These are phyloP conservation scores for Tetrapisispora iriomotensis DNA, from an alignment of 805 yeast genomes.

Conservation along the genomic window DNA sequence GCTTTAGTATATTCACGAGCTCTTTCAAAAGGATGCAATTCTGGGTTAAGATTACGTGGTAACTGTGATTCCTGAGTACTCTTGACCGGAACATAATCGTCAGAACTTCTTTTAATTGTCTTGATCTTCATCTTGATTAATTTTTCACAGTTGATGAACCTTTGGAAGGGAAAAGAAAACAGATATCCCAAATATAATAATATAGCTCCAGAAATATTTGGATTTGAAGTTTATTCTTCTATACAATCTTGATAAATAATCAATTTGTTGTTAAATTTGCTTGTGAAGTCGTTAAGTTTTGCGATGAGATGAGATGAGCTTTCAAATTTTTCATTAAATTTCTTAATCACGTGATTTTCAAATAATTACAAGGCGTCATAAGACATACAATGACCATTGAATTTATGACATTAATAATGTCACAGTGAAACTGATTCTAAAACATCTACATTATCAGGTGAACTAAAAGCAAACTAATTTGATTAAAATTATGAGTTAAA, in stretches of 20 bases:
- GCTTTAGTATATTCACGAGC: conserved; percentile 96
- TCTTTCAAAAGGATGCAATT: conserved; percentile 91
- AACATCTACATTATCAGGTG: no score
- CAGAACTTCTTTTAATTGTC: conserved; percentile 82
- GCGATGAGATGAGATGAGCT: conserved; percentile 4
- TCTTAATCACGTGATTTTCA: not conserved
- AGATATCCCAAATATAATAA: not conserved
- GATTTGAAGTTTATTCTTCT: no score
- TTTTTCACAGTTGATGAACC: not conserved
- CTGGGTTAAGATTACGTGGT: conserved; percentile 87
- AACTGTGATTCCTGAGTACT: conserved; percentile 80
- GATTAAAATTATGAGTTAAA: no score
- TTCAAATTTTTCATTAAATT: not conserved
- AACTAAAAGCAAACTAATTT: no score
- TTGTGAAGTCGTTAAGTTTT: not conserved
- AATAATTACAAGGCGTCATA: not conserved
- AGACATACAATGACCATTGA: no score
- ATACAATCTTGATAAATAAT: not conserved
- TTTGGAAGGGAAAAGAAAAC: not conserved
- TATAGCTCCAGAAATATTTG: no score
- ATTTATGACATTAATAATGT: no score
- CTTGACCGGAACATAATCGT: conserved; percentile 83
- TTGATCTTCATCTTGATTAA: conserved; percentile 56
- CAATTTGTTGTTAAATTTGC: not conserved
- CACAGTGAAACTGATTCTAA: no score